A percentile compares a stretch with the other conserved stretches of the same genome.
Evolutionary conservation across 192 early-diverging fungal species (phyloP).

Genomic region (Podila verticillata): DNA sequence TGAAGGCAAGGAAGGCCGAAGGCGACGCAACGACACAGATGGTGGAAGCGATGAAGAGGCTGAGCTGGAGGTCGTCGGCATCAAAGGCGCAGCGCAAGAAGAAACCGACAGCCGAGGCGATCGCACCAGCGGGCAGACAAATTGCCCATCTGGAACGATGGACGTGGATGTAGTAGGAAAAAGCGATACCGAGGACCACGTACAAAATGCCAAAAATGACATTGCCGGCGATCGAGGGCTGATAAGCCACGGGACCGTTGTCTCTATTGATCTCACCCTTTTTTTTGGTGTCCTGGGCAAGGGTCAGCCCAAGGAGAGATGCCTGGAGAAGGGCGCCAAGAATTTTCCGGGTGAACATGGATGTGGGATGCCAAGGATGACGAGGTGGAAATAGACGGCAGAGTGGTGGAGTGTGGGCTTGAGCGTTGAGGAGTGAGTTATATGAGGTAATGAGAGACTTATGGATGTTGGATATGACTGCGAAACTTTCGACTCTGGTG

Average conservation of each 20-base stretch:
- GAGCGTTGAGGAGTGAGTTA: too few species aligned
- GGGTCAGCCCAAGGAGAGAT: too few species aligned
- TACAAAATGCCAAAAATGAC: conserved; percentile 9
- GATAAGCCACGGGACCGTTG: conserved; percentile 4
- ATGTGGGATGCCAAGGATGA: too few species aligned
- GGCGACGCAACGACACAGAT: conserved; percentile 11
- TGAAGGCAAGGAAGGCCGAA: conserved; percentile 36
- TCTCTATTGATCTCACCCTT: background rate
- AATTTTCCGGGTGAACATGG: too few species aligned
- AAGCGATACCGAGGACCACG: background rate
- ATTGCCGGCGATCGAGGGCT: conserved; percentile 15
- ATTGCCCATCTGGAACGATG: conserved; percentile 24
- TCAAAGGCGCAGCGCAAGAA: conserved; percentile 9
- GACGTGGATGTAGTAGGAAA: background rate
- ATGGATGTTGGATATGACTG: too few species aligned
- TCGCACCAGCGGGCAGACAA: conserved; percentile 31
- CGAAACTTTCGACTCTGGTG: too few species aligned
- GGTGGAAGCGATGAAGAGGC: conserved; percentile 3
- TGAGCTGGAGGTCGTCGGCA: background rate
- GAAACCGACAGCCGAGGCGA: conserved; percentile 17
- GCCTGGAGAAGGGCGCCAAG: too few species aligned
- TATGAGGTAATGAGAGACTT: too few species aligned
- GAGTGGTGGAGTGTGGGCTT: too few species aligned
- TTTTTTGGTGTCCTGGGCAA: too few species aligned
- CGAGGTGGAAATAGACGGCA: too few species aligned